A percentile compares a stretch with the other conserved stretches of the same genome.
Conservation (phyloP, 2,329 filamentous ascomycete genomes). For the Colletotrichum australisinense region DNA sequence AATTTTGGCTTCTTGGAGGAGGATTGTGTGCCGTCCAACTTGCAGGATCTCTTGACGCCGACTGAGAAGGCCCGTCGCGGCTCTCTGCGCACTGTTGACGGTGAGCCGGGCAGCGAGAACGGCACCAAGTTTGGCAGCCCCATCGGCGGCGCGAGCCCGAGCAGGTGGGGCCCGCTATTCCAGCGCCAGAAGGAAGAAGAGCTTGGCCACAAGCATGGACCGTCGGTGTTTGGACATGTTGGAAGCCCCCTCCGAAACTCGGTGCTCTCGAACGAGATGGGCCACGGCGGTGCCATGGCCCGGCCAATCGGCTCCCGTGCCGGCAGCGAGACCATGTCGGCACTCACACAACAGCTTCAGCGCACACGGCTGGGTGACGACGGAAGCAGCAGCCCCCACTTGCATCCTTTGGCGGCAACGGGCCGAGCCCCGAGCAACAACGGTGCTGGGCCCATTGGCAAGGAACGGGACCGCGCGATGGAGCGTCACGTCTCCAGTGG, state of each 20-base stretch:
- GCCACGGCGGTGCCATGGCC: conserved; percentile 48
- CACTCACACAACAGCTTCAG: conserved; percentile 71
- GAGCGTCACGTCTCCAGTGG: conserved; percentile 71
- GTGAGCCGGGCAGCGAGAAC: conserved; percentile 59
- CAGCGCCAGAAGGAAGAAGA: conserved; percentile 71
- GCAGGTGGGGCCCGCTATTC: conserved; percentile 71
- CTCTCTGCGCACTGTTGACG: conserved; percentile 67
- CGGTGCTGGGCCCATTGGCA: conserved; percentile 51
- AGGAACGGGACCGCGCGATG: conserved; percentile 52
- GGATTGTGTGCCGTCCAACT: conserved; percentile 82
- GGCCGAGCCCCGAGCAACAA: conserved; percentile 54
- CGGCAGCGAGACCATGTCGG: conserved; percentile 65
- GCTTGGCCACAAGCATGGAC: conserved; percentile 48
- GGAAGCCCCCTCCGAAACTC: conserved; percentile 75
- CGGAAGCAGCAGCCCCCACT: conserved; percentile 57
- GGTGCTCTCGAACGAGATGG: conserved; percentile 66
- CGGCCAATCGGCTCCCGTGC: conserved; percentile 55
- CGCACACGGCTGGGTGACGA: conserved; percentile 66
- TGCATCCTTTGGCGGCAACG: conserved; percentile 60
- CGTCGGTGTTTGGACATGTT: conserved; percentile 74
- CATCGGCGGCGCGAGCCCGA: conserved; percentile 66
- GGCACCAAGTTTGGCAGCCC: conserved; percentile 72
- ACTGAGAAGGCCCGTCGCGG: conserved; percentile 75
- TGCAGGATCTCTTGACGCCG: conserved; percentile 74
- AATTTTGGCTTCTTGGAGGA: conserved; percentile 84